Evolutionary conservation across 164 flowering plant species (phyloP), one percentile per base, ranked within the genome.

Genomic region (Cinnamomum chago): DNA sequence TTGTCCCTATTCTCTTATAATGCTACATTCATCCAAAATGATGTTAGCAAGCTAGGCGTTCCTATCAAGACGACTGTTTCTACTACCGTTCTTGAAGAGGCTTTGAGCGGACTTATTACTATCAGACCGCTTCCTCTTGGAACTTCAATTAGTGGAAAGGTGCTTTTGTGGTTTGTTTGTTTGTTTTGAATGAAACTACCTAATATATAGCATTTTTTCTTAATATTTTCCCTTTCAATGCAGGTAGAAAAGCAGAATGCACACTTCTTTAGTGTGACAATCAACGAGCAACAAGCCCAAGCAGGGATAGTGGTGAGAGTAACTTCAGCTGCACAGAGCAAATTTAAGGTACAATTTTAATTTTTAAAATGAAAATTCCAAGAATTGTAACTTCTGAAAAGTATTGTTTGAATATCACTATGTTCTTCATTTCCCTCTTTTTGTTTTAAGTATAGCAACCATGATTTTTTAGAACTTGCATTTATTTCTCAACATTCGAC

Each of bases 1-100:
- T 17, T 25, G 15, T 72, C 22, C 33, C 24, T 35, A 2, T 17
- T 50, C 25, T 14, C 23, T 50, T 69, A 3, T 79, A 30, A 35
- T 50, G 47, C 28, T 70, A 28, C 50, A 33, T 76, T 40, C 58
- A 15, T 73, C 68, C 33, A 65, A 20, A 33, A 62, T 52, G 22
- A 62, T 82, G 72, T 70, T 79, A 96, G 99, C 90, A 96, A 96
- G 85, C 86, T 96, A 70, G 99, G 99, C 24, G 97, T 96, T 58
- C 99, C 99, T 62, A 96, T 96, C 86, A 96, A 96, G 85, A 96
- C 99, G 64, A 92, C 99, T 70, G 83, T 96, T 70, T 96, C 99
- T 70, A 93, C 97, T 67, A 89, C 84, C 85, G 96, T 96, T 80
- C 94, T 94, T 78, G 99, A 94, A 86, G 99, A 96, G 79, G 99